These are phyloP conservation scores for Xylogone sp. DNA, from an alignment of 2,329 filamentous ascomycete species.

Conservation along the genomic window DNA sequence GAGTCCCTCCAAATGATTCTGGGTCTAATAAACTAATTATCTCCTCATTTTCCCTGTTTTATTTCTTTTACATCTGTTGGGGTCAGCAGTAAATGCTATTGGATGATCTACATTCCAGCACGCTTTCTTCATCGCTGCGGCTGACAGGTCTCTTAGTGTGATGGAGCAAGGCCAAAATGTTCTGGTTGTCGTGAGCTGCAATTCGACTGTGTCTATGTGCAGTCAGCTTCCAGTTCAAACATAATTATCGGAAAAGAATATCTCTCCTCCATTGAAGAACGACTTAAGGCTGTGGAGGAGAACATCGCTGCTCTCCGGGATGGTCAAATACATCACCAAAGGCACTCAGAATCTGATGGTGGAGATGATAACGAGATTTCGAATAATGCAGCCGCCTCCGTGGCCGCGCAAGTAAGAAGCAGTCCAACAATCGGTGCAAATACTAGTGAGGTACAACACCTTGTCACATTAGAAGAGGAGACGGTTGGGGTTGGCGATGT, in stretches of 20 bases:
- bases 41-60: too few species aligned
- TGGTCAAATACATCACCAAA: constrained; percentile 32
- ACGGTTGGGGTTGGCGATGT: constrained; percentile 29
- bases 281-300: constrained; percentile 26
- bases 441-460: constrained; percentile 14
- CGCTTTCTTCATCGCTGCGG: too few species aligned
- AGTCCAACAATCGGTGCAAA: constrained; percentile 8
- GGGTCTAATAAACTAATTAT: too few species aligned
- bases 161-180: constrained; percentile 38
- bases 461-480: constrained; percentile 12
- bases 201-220: constrained; percentile 39
- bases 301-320: constrained; percentile 19
- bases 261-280: constrained; percentile 17
- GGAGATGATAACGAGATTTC: constrained; percentile 34
- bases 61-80: too few species aligned
- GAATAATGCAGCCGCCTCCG: constrained; percentile 18
- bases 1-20: not conserved
- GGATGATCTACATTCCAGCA: too few species aligned
- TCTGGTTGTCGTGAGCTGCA: constrained; percentile 36
- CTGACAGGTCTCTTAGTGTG: constrained; percentile 30
- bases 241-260: constrained; percentile 37
- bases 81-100: too few species aligned
- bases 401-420: not conserved
- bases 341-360: constrained; percentile 25
- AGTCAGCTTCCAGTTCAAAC: constrained; percentile 31